Percentiles rank a stretch among this genome's conserved stretches.
Conservation (phyloP, 2,329 filamentous ascomycete genomes). For the Aspergillus brunneoviolaceus region DNA sequence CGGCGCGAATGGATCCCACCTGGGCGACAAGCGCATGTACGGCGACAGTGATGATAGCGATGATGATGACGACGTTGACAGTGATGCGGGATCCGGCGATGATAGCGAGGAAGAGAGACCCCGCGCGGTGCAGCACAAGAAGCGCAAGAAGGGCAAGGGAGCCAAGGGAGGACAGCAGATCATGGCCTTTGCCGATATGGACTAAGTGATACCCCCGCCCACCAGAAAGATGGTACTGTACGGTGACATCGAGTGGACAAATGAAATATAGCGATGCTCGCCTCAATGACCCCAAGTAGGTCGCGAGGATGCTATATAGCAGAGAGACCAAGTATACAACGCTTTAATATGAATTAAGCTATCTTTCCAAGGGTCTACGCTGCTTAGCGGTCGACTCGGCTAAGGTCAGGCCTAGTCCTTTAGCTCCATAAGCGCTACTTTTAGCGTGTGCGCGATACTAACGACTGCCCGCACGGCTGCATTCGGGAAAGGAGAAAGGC, state of each 20-base stretch:
- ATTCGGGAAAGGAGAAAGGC: not conserved
- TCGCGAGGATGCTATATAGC: not conserved
- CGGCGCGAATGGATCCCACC: slow-evolving; percentile 45
- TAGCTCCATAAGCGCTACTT: not conserved
- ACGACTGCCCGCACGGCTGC: too few species aligned
- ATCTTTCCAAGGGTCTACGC: not conserved
- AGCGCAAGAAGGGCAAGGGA: slow-evolving; percentile 46
- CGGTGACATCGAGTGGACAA: not conserved
- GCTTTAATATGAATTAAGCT: not conserved
- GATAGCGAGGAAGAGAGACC: slow-evolving; percentile 28
- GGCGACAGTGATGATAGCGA: slow-evolving; percentile 38
- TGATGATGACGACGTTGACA: slow-evolving; percentile 46
- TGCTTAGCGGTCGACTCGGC: not conserved
- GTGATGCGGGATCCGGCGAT: slow-evolving; percentile 44
- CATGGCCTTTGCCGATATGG: slow-evolving; percentile 45
- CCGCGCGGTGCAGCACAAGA: slow-evolving; percentile 44
- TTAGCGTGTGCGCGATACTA: not conserved
- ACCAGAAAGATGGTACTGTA: not conserved
- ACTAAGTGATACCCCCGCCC: slow-evolving; percentile 28
- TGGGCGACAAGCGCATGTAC: slow-evolving; percentile 35
- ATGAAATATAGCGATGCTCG: not conserved
- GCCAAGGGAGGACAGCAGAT: slow-evolving; percentile 41
- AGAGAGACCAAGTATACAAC: not conserved
- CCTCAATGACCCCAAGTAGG: not conserved
- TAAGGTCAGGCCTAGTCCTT: not conserved